A percentile compares a stretch with the other conserved stretches of the same genome.
phyloP scores from a whole-genome alignment of 1,284 basidiomycete species.

The Heterobasidion occidentale region DNA sequence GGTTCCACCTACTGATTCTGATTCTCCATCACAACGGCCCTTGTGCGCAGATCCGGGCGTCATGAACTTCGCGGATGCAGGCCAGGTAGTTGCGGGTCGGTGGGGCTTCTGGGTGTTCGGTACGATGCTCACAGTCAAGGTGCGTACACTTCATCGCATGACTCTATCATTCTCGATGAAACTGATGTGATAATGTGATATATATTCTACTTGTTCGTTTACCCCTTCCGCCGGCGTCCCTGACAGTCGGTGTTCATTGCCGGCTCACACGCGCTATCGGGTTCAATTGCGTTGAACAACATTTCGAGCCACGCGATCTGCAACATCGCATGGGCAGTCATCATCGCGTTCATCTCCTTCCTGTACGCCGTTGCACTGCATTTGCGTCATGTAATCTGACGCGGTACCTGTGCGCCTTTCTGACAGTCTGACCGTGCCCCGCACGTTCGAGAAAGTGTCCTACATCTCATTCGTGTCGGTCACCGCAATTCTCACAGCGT shows the following conservation, averaged over 20 bases:
- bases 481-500: constrained; percentile 4
- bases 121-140: constrained; percentile 4
- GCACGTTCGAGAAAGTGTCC: constrained; percentile 7
- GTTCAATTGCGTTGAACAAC: constrained; percentile 1
- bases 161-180: background rate
- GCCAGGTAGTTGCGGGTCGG: constrained; percentile 2
- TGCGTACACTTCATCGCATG: background rate
- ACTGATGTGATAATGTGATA: background rate
- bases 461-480: constrained; percentile 8
- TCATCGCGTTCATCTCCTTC: constrained; percentile 3
- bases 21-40: background rate
- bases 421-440: constrained; percentile 2
- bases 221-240: too few relatives aligned
- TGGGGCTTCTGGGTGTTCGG: constrained; percentile 6
- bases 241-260: constrained; percentile 3
- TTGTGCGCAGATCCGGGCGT: constrained; percentile 4
- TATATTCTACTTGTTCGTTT: too few relatives aligned
- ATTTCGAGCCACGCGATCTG: constrained; percentile 3
- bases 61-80: constrained; percentile 7
- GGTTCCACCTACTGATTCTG: background rate
- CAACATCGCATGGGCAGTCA: constrained; percentile 3
- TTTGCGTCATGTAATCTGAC: background rate
- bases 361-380: background rate
- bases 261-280: constrained; percentile 4
- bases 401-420: too few relatives aligned